Percentiles rank a stretch among this genome's conserved stretches.
These are phyloP conservation scores for Aspergillus unguis DNA, from an alignment of 2,329 filamentous ascomycete species.

Conservation along the genomic window DNA sequence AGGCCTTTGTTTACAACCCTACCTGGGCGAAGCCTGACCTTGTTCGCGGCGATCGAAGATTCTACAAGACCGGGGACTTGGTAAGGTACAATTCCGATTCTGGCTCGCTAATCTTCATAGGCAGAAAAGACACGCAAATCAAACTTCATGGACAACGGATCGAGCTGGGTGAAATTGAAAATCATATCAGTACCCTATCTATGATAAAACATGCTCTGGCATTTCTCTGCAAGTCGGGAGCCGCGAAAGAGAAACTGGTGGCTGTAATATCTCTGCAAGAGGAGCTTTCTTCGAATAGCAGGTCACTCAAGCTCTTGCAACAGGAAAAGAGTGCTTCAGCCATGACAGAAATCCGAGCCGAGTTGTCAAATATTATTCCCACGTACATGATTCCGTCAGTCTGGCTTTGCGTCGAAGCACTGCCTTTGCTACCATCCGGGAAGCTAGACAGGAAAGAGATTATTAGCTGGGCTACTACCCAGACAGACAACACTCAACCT, in stretches of 20 bases:
- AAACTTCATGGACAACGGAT: constrained; percentile 65
- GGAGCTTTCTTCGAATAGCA: constrained; percentile 16
- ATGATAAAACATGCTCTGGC: constrained; percentile 36
- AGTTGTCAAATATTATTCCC: constrained; percentile 35
- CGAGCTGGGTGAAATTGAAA: constrained; percentile 56
- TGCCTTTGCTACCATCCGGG: constrained; percentile 46
- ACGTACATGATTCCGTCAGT: constrained; percentile 48
- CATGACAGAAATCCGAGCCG: constrained; percentile 28
- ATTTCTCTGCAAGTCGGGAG: constrained; percentile 35
- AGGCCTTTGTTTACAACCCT: constrained; percentile 57
- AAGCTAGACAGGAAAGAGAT: constrained; percentile 46
- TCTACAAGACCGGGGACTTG: constrained; percentile 43
- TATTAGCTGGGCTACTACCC: constrained; percentile 30
- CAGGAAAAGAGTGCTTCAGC: constrained; percentile 19
- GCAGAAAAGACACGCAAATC: constrained; percentile 65
- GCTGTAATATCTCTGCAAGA: constrained; percentile 31
- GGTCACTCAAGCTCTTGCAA: constrained; percentile 26
- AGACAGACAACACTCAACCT: constrained; percentile 28
- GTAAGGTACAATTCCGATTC: constrained; percentile 37
- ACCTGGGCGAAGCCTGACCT: constrained; percentile 49
- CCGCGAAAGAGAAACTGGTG: constrained; percentile 31
- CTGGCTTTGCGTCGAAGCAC: constrained; percentile 44
- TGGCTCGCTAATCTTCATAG: constrained; percentile 45
- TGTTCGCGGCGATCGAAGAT: constrained; percentile 23
- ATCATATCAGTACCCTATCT: constrained; percentile 31